These are phyloP conservation scores for Mycena rosella DNA, from an alignment of 768 basidiomycete genomes.

Conservation along the genomic window DNA sequence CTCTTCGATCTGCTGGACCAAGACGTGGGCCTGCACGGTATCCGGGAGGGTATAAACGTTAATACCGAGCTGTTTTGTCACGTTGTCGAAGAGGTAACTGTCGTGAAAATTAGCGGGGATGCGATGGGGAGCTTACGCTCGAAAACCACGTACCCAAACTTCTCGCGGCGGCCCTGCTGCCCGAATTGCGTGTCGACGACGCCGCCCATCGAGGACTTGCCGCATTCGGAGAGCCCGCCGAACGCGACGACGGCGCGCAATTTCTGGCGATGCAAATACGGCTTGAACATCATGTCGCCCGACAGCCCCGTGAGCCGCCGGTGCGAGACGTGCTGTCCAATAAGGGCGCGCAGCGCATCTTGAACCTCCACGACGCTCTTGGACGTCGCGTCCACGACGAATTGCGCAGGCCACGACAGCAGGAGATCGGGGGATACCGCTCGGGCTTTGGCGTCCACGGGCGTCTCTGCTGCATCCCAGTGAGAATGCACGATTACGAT, in stretches of 20 bases:
- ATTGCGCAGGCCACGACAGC: background rate
- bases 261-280: background rate
- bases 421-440: conserved; percentile 1
- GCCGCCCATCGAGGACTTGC: conserved; percentile 9
- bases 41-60: conserved; percentile 2
- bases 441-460: background rate
- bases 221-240: conserved; percentile 9
- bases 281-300: conserved; percentile 6
- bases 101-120: background rate
- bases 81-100: conserved; percentile 7
- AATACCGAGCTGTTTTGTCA: background rate
- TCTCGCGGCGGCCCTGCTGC: conserved; percentile 9
- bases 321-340: background rate
- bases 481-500: background rate
- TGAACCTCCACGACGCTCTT: background rate
- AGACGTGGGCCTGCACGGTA: background rate
- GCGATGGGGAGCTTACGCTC: background rate
- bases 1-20: conserved; percentile 13
- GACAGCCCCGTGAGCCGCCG: background rate
- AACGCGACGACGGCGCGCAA: conserved; percentile 1
- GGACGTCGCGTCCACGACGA: conserved; percentile 1
- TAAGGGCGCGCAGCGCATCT: background rate
- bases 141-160: background rate
- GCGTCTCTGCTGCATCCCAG: background rate
- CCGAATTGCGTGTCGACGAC: conserved; percentile 2